Evolutionary conservation across 2,329 filamentous ascomycete species (phyloP).

Genomic region (Verticillium alfalfae): DNA sequence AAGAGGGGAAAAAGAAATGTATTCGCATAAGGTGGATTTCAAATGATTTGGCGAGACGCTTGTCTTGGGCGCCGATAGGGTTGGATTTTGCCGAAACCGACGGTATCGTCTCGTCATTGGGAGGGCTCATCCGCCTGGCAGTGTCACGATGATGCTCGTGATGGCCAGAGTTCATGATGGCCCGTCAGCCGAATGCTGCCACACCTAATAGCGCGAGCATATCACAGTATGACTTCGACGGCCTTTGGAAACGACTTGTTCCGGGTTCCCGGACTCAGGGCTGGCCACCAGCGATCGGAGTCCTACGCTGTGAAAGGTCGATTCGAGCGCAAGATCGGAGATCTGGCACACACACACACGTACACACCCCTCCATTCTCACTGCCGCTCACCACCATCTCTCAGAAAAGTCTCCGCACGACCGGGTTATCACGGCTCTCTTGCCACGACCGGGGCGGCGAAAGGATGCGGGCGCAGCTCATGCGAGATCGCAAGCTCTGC

Average conservation of each 20-base stretch:
- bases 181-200: no score
- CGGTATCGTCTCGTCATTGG: no score
- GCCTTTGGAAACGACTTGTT: background rate
- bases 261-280: background rate
- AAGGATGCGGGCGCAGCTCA: background rate
- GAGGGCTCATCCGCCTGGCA: no score
- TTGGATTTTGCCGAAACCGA: background rate
- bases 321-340: background rate
- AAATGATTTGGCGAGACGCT: background rate
- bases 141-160: background rate
- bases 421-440: background rate
- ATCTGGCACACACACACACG: background rate
- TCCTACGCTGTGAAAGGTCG: background rate
- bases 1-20: background rate
- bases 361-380: background rate
- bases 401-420: background rate
- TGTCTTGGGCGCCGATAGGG: background rate
- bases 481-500: background rate
- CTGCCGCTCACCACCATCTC: background rate
- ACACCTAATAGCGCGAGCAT: background rate
- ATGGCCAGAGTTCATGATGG: background rate
- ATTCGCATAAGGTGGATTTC: no score
- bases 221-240: background rate
- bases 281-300: background rate
- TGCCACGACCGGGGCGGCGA: background rate